Base-by-base conservation (phyloP, 495 filamentous ascomycete species). In the Diplogelasinospora grovesii region DNA sequence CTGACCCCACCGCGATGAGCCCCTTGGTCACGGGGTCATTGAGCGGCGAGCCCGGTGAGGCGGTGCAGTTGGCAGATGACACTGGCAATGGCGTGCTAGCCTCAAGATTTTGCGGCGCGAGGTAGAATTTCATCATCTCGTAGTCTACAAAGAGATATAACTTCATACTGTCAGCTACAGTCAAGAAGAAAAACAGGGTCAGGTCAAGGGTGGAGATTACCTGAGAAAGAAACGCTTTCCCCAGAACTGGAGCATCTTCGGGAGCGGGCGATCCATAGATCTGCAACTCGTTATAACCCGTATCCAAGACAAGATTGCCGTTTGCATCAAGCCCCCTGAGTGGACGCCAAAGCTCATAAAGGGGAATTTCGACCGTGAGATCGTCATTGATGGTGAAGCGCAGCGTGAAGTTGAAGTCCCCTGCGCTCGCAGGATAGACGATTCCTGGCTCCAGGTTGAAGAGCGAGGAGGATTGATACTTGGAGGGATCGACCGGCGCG, bases 141-240 rank as follows among this genome's bases (percentile, higher is more conserved):
- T 48, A 48, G 20, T 48, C 37, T 13, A 53, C 49, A 22, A 45
- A 48, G 8, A 53, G 45, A 18, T 48, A 48, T 2, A 52, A 21
- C 44, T 45, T 15, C n/a, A 30, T 10, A n/a, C n/a, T n/a, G n/a
- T n/a, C n/a, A n/a, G n/a, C n/a, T n/a, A 14, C 1, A 13, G 4
- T 1, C 23, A 5, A 24, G 33, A 15, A 3, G 3, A 8, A 8
- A 9, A 14, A n/a, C n/a, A n/a, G n/a, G 1, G 0, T 28, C 20
- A 19, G 4, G 22, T 4, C 13, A 30, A 5, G 3, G 3, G 8
- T 4, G n/a, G 36, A 8, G 31, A 16, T 11, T 16, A 46, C 38
- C 31, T 47, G 39, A 11, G 50, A 53, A 1, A 53, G 37, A 33
- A 53, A 49, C 3, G 39, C 43, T 15, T 53, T 53, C 0, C 50